Evolutionary conservation across 1,139 yeast species (phyloP), one percentile per base, ranked within the genome.

Genomic region (Hanseniaspora sp.): DNA sequence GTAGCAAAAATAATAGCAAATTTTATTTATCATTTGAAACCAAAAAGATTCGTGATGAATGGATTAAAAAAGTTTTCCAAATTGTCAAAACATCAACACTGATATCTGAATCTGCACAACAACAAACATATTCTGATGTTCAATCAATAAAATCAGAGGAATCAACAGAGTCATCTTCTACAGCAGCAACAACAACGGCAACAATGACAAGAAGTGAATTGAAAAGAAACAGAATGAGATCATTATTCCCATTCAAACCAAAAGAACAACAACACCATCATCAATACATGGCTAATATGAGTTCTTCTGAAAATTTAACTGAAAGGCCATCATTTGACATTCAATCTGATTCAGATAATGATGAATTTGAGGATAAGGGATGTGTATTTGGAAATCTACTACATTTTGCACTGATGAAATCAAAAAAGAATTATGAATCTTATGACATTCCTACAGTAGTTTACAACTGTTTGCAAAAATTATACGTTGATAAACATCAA

Each of bases 11-110:
- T 28, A 71, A 79, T 39, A 76, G 79, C 1, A 81, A 80, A 57
- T 88, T 85, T 65, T 77, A 82, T 53, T 75, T 88, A 58, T 87
- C 95, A 68, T 87, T 95, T 2, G 96, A 88, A 65, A 79, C 84
- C 1, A 86, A 84, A 54, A 74, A 72, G 37, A 95, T 87, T 62
- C 77, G 95, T 54, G 95, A 86, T 60, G 74, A 74, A 5, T 86
- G 96, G 96, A 78, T 83, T 72, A 72, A 53, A 66, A 68, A 4
- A 67, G 63, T 33, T 60, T 60, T 29, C 46, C 58, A 37, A 13
- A 48, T 42, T 23, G 33, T 31, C 18, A 46, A 30, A 39, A 56
- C 49, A 34, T 35, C 33, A 6, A 23, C 38, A 5, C 39, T 53
- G 23, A 37, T 13, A 37, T 9, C 23, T 23, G 38, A 41, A 17